Base-by-base conservation (phyloP, 345 rosid genomes). In the Limnanthes douglasii region DNA sequence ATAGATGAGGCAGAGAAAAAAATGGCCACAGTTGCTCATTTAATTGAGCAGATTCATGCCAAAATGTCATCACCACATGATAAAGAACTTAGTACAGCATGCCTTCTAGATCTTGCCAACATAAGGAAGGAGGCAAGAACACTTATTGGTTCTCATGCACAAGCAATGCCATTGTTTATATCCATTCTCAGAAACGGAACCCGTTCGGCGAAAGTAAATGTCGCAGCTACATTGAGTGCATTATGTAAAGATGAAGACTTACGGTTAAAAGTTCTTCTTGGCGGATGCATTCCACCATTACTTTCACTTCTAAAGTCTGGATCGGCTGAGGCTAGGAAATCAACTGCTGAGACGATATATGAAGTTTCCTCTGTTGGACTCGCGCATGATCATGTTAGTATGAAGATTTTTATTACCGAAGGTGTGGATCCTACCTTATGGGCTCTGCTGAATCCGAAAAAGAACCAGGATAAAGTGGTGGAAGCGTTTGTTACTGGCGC, bases 271-370 rank as follows among this genome's bases (percentile, higher is more conserved):
- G 80, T 86, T 27, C 69, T 86, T 12, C 78, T 82, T 12, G 97
- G 94, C 15, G 94, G 97, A 34, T 86, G 97, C 45, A 69, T 82
- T 48, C 97, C 93, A 0, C 97, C 94, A 7, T 43, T 86, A 36
- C 74, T 86, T 29, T 70, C 72, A 1, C 81, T 82, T 54, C 48
- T 86, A 69, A 82, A 75, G 51, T 81, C 94, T 25, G 70, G 69
- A 27, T 65, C 69, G 17, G 41, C 61, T 51, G 94, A 78, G 17
- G 85, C 82, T 15, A 65, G 74, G 64, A 75, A 66, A 49, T 86
- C 70, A 21, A 85, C 88, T 4, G 79, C 94, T 6, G 93, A 75
- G 46, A 88, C 97, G 1, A 61, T 81, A 27, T 78, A 55, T 59
- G 94, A 73, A 66, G 93, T 78, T 40, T 86, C 97, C 4, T 65